Conservation (phyloP, 2,329 filamentous ascomycete species). For the Pseudocercospora fijiensis region DNA sequence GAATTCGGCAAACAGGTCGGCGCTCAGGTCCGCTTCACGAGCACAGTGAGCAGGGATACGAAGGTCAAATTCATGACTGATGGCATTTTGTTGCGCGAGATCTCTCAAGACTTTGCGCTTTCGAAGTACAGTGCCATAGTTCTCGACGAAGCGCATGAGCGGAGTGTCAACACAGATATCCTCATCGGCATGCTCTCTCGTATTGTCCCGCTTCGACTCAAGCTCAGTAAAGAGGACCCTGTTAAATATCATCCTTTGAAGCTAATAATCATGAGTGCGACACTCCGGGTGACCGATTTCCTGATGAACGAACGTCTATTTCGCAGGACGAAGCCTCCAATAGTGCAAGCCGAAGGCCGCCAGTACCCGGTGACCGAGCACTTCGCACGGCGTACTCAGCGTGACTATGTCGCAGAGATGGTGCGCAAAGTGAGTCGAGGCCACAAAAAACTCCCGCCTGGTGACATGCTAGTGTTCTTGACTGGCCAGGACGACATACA, state of each 20-base stretch:
- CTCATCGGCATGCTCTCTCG: slow-evolving; percentile 95
- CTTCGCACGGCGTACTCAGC: slow-evolving; percentile 77
- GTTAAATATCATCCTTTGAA: slow-evolving; percentile 73
- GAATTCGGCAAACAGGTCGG: slow-evolving; percentile 74
- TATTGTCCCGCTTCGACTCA: slow-evolving; percentile 78
- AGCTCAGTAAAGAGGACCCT: slow-evolving; percentile 70
- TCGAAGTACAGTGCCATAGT: slow-evolving; percentile 90
- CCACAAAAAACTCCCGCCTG: slow-evolving; percentile 84
- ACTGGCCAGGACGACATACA: slow-evolving; percentile 92
- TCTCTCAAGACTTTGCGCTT: slow-evolving; percentile 83
- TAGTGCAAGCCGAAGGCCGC: slow-evolving; percentile 85
- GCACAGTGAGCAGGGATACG: slow-evolving; percentile 73
- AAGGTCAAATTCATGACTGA: slow-evolving; percentile 99
- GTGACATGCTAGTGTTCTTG: slow-evolving; percentile 89
- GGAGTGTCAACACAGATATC: slow-evolving; percentile 96
- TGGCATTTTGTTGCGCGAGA: slow-evolving; percentile 87
- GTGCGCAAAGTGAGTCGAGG: slow-evolving; percentile 84
- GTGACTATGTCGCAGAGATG: slow-evolving; percentile 87
- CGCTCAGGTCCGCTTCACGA: slow-evolving; percentile 92
- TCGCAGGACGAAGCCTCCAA: slow-evolving; percentile 62
- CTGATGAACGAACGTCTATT: slow-evolving; percentile 82
- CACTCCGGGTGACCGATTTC: slow-evolving; percentile 84
- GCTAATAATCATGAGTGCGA: slow-evolving; percentile 97
- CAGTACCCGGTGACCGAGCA: slow-evolving; percentile 89
- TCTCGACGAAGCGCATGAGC: slow-evolving; percentile 95